phyloP scores from a whole-genome alignment of 495 filamentous ascomycete genomes.

The Glarea lozoyensis region DNA sequence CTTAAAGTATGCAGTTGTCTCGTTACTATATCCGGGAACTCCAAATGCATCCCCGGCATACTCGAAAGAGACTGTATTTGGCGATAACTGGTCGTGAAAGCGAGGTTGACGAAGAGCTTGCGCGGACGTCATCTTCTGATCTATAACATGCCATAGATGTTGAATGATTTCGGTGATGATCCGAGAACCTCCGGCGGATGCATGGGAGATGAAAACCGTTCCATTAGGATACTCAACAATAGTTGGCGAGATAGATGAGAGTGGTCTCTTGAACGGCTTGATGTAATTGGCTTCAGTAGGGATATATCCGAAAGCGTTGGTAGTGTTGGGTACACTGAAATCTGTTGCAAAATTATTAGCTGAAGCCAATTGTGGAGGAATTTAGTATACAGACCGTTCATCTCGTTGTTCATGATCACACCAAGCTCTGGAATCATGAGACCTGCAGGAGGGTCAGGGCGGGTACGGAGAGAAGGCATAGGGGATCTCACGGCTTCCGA shows the following conservation, averaged over 20 bases:
- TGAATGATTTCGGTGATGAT: constrained; percentile 84
- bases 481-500: constrained; percentile 70
- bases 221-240: constrained; percentile 65
- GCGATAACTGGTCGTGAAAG: constrained; percentile 77
- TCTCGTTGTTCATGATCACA: constrained; percentile 89
- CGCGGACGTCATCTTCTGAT: constrained; percentile 46
- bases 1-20: constrained; percentile 56
- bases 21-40: constrained; percentile 46
- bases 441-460: too few species aligned
- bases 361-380: background rate
- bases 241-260: constrained; percentile 70
- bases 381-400: constrained; percentile 48
- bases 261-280: constrained; percentile 68
- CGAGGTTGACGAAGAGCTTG: constrained; percentile 59
- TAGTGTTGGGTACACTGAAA: constrained; percentile 67
- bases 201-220: constrained; percentile 60
- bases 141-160: constrained; percentile 65
- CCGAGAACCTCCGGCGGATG: constrained; percentile 73
- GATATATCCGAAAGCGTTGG: constrained; percentile 76
- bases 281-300: constrained; percentile 76
- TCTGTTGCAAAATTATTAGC: constrained; percentile 26
- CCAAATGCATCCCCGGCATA: constrained; percentile 28
- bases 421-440: constrained; percentile 73
- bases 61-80: constrained; percentile 62
- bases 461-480: too few species aligned